Base-by-base conservation (phyloP, 306 rosid species). In the Lotus japonicus region DNA sequence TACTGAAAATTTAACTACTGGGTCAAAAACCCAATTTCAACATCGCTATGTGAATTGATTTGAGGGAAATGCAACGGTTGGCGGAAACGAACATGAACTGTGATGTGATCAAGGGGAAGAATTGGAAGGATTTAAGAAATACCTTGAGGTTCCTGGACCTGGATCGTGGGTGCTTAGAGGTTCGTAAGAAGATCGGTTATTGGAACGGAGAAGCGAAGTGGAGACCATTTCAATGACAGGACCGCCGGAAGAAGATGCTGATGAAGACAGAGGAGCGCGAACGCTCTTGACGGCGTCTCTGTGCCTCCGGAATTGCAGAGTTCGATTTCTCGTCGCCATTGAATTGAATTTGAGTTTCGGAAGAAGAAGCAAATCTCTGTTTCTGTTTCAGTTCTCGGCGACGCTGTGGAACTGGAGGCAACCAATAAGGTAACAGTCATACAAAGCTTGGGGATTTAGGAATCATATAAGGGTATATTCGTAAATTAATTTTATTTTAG, bases 321-420 rank as follows among this genome's bases (percentile, higher is more conserved):
- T 89, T 64, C 92, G 90, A 53, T 89, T 89, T 77, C 92, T 79
- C 79, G 87, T 70, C 79, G 92, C 92, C 96, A 89, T 89, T 54
- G 71, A 80, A 71, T 39, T 3, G 13, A 9, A 48, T 14, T 45
- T 18, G 2, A 21, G 12, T 7, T 36, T 39, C 5, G 18, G 38
- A 57, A 49, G 23, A 7, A 8, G 11, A 7, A 17, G 16, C 3
- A 31, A 57, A 12, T 51, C 4, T 13, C 19, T 28, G 10, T 12
- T 42, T n/a, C 17, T 58, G 60, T 1, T 11, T 56, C 18, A 12
- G 13, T 64, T 46, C 4, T 28, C 9, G 12, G 53, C 11, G 49
- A 59, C 23, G 48, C 11, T 28, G 19, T 15, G 49, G 45, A 42
- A 54, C 10, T 21, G 23, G 28, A 17, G 42, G 19, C 49, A 3